Evolutionary conservation across 164 flowering plant species (phyloP), one percentile per base, ranked within the genome.

Genomic region (Magnolia kwangsiensis): DNA sequence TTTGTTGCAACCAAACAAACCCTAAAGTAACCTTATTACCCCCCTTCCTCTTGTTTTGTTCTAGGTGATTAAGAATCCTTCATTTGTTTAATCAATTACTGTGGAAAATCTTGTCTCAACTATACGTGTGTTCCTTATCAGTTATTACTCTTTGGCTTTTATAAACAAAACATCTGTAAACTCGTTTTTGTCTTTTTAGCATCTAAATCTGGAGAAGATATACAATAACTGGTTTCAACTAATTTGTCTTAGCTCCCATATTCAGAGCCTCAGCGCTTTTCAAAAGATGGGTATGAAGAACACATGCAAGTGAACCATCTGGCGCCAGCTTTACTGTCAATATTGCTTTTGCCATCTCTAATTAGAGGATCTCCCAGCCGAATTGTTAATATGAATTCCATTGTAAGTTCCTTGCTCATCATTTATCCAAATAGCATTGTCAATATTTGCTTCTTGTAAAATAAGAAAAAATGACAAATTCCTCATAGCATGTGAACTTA

Each of bases 271-370:
- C 99, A 96, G 76, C 89, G 85, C 58, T 89, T 96, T 78, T 94
- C 99, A 59, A 90, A 89, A 80, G 94, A 96, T 82, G 97, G 94
- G 13, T 84, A 94, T 84, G 99, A 96, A 86, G 90, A 85, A 75
- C 99, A 96, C 79, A 80, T 96, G 93, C 99, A 96, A 90, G 99
- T 96, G 78, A 96, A 96, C 84, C 97, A 96, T 88, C 87, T 96
- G 74, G 96, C 97, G 77, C 99, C 99, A 71, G 94, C 99, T 59
- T 78, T 96, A 87, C 93, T 96, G 67, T 92, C 98, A 70, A 27
- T 94, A 73, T 82, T 96, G 84, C 93, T 96, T 77, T 85, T 94
- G 82, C 99, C 99, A 50, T 96, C 98, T 58, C 95, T 96, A 72
- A 81, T 94, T 68, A 88, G 91, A 87, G 98, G 98, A 29, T 91